phyloP scores from a whole-genome alignment of 208 protist species.

The Leishmania tarentolae region DNA sequence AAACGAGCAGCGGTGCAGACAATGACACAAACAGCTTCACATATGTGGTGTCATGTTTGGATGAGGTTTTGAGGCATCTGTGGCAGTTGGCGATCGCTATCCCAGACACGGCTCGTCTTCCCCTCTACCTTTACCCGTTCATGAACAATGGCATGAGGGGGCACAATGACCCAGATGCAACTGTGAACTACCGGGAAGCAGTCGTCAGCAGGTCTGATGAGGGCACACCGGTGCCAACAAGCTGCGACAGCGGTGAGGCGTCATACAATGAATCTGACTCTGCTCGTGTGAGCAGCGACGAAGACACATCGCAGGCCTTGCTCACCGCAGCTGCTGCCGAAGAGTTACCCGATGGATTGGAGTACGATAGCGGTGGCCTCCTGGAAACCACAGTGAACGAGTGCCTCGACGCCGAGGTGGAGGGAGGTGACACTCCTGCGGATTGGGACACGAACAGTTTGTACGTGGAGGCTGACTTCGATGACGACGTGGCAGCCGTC shows the following conservation, averaged over 20 bases:
- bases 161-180: not conserved
- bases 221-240: not conserved
- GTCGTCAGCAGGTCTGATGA: not conserved
- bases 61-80: conserved; percentile 18
- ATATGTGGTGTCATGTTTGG: not conserved
- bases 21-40: not conserved
- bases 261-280: not conserved
- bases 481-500: not conserved
- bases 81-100: conserved; percentile 28
- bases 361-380: not conserved
- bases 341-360: not conserved
- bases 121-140: not conserved
- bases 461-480: not conserved
- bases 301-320: not conserved
- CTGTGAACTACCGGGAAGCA: not conserved
- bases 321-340: not conserved
- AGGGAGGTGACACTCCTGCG: not conserved
- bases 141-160: not conserved
- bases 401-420: not conserved
- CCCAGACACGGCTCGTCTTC: conserved; percentile 9
- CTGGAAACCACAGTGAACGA: not conserved
- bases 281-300: not conserved
- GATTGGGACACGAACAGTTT: not conserved
- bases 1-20: not conserved
- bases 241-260: not conserved